Base-by-base conservation (phyloP, 2,329 filamentous ascomycete genomes). In the Penicillium polonicum region DNA sequence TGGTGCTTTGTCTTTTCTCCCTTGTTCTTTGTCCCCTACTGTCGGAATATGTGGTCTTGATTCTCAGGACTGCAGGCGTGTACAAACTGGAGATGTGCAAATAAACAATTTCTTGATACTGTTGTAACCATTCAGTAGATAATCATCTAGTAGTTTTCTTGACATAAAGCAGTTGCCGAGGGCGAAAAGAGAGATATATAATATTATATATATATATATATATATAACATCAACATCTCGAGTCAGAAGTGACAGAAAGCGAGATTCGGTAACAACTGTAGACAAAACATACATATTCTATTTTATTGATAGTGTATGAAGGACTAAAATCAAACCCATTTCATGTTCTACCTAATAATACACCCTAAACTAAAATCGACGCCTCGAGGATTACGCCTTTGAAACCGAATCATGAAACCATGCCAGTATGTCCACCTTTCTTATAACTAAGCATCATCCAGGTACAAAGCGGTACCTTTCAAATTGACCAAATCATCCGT, bases 391-490 rank as follows among this genome's bases (percentile, higher is more conserved):
- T 36, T 38, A 50, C 53, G 31, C 46, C 53, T 25, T 43, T 29
- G 21, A 2, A 49, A 41, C 39, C 35, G n/a, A 36, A 33, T 27
- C 25, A 52, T 44, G 23, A 55, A 55, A 38, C 45, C 15, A 58
- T 27, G 43, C 50, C 43, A 52, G 3, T 36, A 36, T 36, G 36
- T 41, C 12, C 36, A 52, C 21, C 56, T 27, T 41, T 19, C 10
- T 38, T 25, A 27, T 13, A 55, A 29, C 43, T 63, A 61, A 27
- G 65, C 58, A 48, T 71, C 71, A 44, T 70, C 70, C 60, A 73
- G 61, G 58, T 74, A 75, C 49, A 74, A 58, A 2, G 68, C 68
- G 53, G 60, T 68, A 21, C 71, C 68, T 42, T 69, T 72, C 10
- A 75, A 59, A 60, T 65, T 72, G 13, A 69, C 66, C 56, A 64